Base-by-base conservation (phyloP, 345 rosid species). In the Adansonia digitata region DNA sequence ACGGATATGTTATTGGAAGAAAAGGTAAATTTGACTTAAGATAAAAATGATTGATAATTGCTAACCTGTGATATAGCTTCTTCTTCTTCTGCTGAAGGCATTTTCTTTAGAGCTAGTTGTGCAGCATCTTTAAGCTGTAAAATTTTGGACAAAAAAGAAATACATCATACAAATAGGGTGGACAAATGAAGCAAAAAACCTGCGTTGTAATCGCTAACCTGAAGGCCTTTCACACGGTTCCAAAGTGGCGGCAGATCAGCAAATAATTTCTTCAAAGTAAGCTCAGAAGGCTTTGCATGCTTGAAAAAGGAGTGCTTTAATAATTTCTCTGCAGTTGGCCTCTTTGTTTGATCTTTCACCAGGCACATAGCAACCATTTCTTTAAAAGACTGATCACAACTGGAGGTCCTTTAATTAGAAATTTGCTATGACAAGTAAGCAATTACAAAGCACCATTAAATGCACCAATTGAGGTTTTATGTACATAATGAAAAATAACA, bases 331-430 rank as follows among this genome's bases (percentile, higher is more conserved):
- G 97, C 98, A 29, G 99, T 89, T 73, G 99, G 99, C 84, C 99
- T 87, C 88, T 89, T 92, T 43, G 97, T 80, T 85, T 91, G 99
- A 86, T 96, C 99, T 92, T 96, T 96, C 86, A 92, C 98, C 81
- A 96, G 86, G 87, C 99, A 93, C 98, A 96, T 93, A 61, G 99
- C 98, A 77, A 96, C 96, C 99, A 96, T 93, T 87, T 96, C 98
- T 96, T 96, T 96, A 85, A 96, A 96, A 82, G 97, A 89, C 98
- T 96, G 97, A 82, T 86, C 78, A 95, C 98, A 88, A 85, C 95
- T 88, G 97, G 88, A 88, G 91, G 87, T 87, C 83, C 82, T 85
- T 89, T 78, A 85, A 88, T 96, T 83, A 96, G 99, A 89, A 89
- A 79, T 85, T 76, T 77, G 75, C 68, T 71, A 75, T 48, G 75